Evolutionary conservation across 371 early-diverging fungal species (phyloP).

Genomic region (Choanephora cucurbitarum): DNA sequence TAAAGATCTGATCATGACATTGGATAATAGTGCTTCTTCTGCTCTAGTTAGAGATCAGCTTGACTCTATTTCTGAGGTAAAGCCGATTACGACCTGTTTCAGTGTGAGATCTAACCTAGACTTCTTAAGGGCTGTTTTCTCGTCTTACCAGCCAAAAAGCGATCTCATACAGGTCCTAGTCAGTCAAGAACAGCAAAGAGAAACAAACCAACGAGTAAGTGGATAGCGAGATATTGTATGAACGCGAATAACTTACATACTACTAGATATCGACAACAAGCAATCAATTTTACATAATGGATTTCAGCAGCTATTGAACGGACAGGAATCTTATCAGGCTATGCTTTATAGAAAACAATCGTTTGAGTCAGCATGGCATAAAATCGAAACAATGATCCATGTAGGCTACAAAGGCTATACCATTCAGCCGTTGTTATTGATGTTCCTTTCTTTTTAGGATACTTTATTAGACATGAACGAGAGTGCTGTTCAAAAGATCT

Average conservation of each 20-base stretch:
- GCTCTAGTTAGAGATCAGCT: slow-evolving; percentile 31
- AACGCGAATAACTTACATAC: neutral
- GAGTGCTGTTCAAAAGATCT: slow-evolving; percentile 37
- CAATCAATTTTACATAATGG: slow-evolving; percentile 22
- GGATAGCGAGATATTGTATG: neutral
- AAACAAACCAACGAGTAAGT: slow-evolving; percentile 9
- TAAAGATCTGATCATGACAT: neutral
- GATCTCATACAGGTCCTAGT: neutral
- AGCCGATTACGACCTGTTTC: no score
- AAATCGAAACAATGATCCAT: slow-evolving; percentile 39
- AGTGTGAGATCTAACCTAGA: neutral
- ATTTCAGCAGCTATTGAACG: slow-evolving; percentile 51
- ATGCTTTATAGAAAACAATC: slow-evolving; percentile 40
- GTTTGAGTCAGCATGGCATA: slow-evolving; percentile 45
- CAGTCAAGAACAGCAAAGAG: slow-evolving; percentile 19
- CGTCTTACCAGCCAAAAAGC: slow-evolving; percentile 36
- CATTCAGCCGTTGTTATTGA: neutral
- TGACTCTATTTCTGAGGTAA: slow-evolving; percentile 51
- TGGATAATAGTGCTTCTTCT: neutral
- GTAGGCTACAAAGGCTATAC: slow-evolving; percentile 24
- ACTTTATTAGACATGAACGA: slow-evolving; percentile 58
- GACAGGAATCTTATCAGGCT: slow-evolving; percentile 44
- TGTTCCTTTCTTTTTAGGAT: slow-evolving; percentile 30
- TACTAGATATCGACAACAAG: slow-evolving; percentile 9
- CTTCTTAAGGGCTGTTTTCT: slow-evolving; percentile 45